phyloP scores from a whole-genome alignment of 306 rosid genomes.

The Comarum palustre region DNA sequence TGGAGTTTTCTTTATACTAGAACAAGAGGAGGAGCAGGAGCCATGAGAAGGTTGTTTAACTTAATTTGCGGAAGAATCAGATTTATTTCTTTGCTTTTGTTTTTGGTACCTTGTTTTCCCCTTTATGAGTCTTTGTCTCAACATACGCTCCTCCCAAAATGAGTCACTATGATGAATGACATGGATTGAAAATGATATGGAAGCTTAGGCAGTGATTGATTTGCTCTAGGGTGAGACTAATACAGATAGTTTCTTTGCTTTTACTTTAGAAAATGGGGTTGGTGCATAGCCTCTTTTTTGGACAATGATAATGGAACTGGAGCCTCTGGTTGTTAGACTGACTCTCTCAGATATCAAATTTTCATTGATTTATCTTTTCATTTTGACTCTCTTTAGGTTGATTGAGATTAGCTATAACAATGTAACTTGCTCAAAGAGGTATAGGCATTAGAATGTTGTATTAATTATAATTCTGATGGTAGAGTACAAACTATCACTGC shows the following conservation, averaged over 20 bases:
- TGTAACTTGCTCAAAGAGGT: neutral
- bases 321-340: conserved; percentile 56
- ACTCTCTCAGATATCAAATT: conserved; percentile 24
- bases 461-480: neutral
- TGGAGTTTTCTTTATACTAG: conserved; percentile 47
- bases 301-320: conserved; percentile 45
- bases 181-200: neutral
- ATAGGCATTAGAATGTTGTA: neutral
- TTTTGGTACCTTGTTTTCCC: conserved; percentile 7
- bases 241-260: conserved; percentile 55
- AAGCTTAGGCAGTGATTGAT: conserved; percentile 4
- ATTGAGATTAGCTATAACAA: neutral
- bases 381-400: neutral
- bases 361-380: neutral
- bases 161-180: neutral
- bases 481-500: neutral
- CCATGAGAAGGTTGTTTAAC: conserved; percentile 42
- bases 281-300: conserved; percentile 56
- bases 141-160: conserved; percentile 50
- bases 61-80: conserved; percentile 10
- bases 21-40: conserved; percentile 54
- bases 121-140: conserved; percentile 34
- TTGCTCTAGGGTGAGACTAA: neutral
- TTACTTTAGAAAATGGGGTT: conserved; percentile 65
- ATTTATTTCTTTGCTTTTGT: conserved; percentile 20